Conservation (phyloP, 306 rosid genomes). For the Amphicarpaea edgeworthii region DNA sequence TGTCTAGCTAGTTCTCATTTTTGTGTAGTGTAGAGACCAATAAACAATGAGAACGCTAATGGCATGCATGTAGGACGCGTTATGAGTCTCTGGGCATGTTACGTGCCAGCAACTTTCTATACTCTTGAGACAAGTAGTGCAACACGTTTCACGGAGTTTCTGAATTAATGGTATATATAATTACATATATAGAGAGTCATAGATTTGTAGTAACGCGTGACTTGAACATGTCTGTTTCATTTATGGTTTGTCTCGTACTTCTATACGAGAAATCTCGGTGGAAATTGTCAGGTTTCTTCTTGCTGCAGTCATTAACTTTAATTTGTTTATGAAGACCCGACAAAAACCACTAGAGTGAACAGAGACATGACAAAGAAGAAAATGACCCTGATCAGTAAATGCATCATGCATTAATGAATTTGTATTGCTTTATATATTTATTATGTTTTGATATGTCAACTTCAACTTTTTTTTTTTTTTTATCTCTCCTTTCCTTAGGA, state of each 20-base stretch:
- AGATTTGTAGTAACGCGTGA: conserved; percentile 16
- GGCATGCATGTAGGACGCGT: conserved; percentile 54
- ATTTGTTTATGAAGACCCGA: not conserved
- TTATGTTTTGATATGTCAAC: not conserved
- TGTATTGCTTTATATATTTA: not conserved
- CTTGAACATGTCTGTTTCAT: not conserved
- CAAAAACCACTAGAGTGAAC: not conserved
- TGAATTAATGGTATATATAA: not conserved
- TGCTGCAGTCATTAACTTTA: not conserved
- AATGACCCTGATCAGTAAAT: not conserved
- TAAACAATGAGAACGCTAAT: conserved; percentile 12
- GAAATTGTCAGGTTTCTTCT: conserved; percentile 35
- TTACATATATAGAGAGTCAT: no score
- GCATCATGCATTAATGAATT: not conserved
- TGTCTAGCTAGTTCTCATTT: not conserved
- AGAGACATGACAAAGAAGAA: not conserved
- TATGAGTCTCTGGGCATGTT: not conserved
- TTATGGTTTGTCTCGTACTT: conserved; percentile 15
- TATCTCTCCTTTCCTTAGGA: conserved; percentile 43
- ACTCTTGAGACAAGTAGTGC: not conserved
- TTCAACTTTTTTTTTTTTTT: not conserved
- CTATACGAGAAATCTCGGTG: conserved; percentile 8
- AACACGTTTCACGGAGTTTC: conserved; percentile 17
- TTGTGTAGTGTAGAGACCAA: not conserved
- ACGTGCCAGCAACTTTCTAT: conserved; percentile 32